Evolutionary conservation across 768 basidiomycete genomes (phyloP).

Genomic region (Psilocybe azurescens): DNA sequence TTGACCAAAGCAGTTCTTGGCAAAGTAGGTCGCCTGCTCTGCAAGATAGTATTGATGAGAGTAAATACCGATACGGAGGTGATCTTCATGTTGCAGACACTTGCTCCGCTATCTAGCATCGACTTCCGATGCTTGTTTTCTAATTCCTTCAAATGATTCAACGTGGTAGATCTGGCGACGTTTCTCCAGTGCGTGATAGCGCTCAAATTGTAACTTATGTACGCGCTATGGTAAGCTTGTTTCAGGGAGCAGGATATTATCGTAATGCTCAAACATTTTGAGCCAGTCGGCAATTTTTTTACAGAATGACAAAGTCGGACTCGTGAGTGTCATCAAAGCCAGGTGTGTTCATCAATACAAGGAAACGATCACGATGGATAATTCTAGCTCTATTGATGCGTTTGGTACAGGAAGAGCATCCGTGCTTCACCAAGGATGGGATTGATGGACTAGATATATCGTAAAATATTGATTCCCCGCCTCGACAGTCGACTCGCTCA

Average conservation of each 20-base stretch:
- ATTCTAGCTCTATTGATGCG: not conserved
- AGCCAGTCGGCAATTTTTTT: too few species aligned
- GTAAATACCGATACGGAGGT: not conserved
- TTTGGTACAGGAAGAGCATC: slow-evolving; percentile 5
- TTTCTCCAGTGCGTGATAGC: slow-evolving; percentile 11
- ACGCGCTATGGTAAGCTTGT: not conserved
- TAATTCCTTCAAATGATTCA: not conserved
- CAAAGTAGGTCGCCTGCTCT: not conserved
- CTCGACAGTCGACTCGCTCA: too few species aligned
- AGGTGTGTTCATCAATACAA: slow-evolving; percentile 23
- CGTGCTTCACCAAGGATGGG: not conserved
- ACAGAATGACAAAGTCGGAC: too few species aligned
- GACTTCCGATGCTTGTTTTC: not conserved
- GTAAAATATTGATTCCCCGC: too few species aligned
- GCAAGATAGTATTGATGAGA: not conserved
- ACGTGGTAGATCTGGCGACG: not conserved
- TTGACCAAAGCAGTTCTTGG: not conserved
- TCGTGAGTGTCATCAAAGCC: slow-evolving; percentile 18
- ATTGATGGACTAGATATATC: slow-evolving; percentile 5
- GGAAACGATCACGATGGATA: slow-evolving; percentile 1
- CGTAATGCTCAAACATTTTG: too few species aligned
- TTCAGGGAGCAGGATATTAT: not conserved
- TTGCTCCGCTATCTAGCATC: not conserved
- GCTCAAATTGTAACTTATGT: not conserved
- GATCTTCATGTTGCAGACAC: not conserved